Percentiles rank a stretch among this genome's conserved stretches.
Evolutionary conservation across 202 grass and related monocot genomes (phyloP).

Genomic region (Brachypodium distachyon): DNA sequence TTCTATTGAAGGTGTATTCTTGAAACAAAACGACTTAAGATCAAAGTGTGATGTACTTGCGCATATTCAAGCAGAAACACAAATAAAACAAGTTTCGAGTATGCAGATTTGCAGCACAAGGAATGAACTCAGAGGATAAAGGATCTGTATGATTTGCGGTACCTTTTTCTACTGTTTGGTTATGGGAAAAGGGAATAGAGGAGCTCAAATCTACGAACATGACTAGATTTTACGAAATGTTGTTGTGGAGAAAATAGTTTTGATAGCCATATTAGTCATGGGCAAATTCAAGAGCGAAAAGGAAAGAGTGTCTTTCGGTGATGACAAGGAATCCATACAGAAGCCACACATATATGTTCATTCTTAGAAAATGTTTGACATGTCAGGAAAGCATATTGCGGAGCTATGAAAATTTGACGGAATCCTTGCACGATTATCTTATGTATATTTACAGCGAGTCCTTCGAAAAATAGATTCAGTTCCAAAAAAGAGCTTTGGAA

Average conservation of each 20-base stretch:
- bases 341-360: background rate
- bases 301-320: background rate
- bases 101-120: background rate
- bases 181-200: background rate
- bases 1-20: background rate
- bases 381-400: background rate
- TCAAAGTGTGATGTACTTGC: background rate
- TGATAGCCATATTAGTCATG: background rate
- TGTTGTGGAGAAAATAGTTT: background rate
- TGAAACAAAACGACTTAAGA: background rate
- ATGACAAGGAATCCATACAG: background rate
- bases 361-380: background rate
- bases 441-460: slow-evolving; percentile 17
- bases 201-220: background rate
- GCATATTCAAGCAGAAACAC: slow-evolving; percentile 2
- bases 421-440: background rate
- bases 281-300: background rate
- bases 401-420: background rate
- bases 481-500: no score
- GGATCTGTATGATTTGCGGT: background rate
- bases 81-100: background rate
- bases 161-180: background rate
- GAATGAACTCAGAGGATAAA: background rate
- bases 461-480: no score
- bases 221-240: background rate